Evolutionary conservation across 345 rosid genomes (phyloP).

Genomic region (Aurinia saxatilis): DNA sequence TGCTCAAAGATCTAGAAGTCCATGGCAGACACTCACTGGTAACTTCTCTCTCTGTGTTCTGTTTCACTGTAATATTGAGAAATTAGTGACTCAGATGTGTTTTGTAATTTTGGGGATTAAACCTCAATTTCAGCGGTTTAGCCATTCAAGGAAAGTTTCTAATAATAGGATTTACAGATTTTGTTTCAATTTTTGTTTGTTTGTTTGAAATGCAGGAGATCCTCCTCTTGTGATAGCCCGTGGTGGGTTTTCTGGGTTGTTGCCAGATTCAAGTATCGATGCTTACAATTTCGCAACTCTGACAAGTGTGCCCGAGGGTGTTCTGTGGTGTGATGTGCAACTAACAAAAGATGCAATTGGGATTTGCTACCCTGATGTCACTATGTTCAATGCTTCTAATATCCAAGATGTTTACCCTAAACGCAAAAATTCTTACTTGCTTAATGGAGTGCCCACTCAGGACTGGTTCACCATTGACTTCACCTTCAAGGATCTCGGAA

Average conservation of each 20-base stretch:
- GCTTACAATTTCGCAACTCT: slow-evolving; percentile 40
- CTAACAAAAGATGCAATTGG: slow-evolving; percentile 72
- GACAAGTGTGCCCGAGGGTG: slow-evolving; percentile 30
- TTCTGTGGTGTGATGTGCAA: slow-evolving; percentile 87
- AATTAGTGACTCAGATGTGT: not conserved
- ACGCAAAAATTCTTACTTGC: slow-evolving; percentile 26
- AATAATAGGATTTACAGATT: not conserved
- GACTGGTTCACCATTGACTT: slow-evolving; percentile 85
- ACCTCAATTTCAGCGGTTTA: not conserved
- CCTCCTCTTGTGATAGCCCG: slow-evolving; percentile 67
- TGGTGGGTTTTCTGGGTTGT: slow-evolving; percentile 88
- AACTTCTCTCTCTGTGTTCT: too few relatives aligned
- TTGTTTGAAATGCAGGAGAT: slow-evolving; percentile 39
- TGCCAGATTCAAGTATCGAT: slow-evolving; percentile 51
- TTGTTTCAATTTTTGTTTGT: not conserved
- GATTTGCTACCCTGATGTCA: slow-evolving; percentile 64
- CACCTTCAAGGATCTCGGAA: slow-evolving; percentile 33
- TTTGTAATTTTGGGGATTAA: not conserved
- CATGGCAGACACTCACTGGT: slow-evolving; percentile 57
- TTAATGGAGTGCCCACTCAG: slow-evolving; percentile 44
- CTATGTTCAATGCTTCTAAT: slow-evolving; percentile 45
- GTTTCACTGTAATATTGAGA: too few relatives aligned
- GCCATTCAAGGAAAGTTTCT: not conserved
- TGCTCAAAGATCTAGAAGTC: slow-evolving; percentile 57
- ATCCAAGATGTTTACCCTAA: not conserved